Base-by-base conservation (phyloP, 257 asterid species). In the Verbascum thapsus region DNA sequence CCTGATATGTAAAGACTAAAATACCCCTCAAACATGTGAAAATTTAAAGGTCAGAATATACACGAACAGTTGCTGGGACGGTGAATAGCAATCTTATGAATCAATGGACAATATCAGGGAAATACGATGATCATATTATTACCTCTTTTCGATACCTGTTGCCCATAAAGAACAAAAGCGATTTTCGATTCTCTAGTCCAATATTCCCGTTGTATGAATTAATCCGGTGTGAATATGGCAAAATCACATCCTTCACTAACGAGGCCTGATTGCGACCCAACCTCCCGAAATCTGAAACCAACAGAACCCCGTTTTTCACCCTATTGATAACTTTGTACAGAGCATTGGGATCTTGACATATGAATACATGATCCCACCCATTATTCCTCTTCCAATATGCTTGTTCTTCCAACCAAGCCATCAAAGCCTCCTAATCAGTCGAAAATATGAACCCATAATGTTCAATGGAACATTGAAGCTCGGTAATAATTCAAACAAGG, bases 311-410 rank as follows among this genome's bases (percentile, higher is more conserved):
- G 32, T 85, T 94, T 78, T 84, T 87, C 74, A 94, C 90, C 73
- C 84, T 77, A 70, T 90, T 92, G 44, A 94, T 75, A 51, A 85
- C 80, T 78, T 87, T 94, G 81, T 83, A 90, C 63, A 94, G 71
- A 10, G 99, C 99, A 78, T 94, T 94, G 56, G 99, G 99, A 82
- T 94, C 99, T 75, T 94, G 99, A 69, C 96, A 87, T 76, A 94
- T 88, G 70, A 89, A 77, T 38, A 90, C 95, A 71, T 94, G 99
- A 78, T 94, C 99, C 92, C 96, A 67, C 9, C 99, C 99, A 69
- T 94, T 84, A 76, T 94, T 90, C 79, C 90, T 87, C 80, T 85
- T 87, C 97, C 97, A 94, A 54, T 87, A 78, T 20, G 59, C 79
- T 66, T 90, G 95, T 61, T 81, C 78, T 73, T 87, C 97, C 84